Conservation (phyloP, 2,329 filamentous ascomycete genomes). For the Furcasterigmium sp. region DNA sequence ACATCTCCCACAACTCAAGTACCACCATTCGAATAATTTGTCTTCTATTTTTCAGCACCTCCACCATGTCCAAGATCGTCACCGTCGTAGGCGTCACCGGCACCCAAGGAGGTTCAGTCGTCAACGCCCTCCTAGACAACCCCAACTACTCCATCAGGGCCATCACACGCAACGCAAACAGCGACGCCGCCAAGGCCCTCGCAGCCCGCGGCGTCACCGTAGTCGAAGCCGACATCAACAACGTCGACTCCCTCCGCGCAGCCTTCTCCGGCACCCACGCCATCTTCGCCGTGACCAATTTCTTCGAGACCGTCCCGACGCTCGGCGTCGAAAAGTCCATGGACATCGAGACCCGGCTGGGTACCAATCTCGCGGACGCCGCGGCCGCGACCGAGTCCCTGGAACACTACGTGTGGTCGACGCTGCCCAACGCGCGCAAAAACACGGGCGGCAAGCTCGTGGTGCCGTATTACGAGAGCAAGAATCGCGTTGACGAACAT, state of each 20-base stretch:
- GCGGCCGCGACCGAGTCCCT: constrained; percentile 28
- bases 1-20: not conserved
- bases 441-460: constrained; percentile 23
- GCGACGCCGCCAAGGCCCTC: constrained; percentile 23
- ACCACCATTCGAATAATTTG: too few relatives aligned
- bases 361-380: constrained; percentile 34
- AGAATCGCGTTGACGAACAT: constrained; percentile 30
- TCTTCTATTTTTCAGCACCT: too few relatives aligned
- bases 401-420: constrained; percentile 39
- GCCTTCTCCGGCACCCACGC: constrained; percentile 29
- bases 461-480: constrained; percentile 36
- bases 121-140: constrained; percentile 13
- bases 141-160: constrained; percentile 10
- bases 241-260: constrained; percentile 19
- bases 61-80: constrained; percentile 18
- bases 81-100: not conserved
- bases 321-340: constrained; percentile 34
- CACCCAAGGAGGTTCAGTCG: constrained; percentile 11
- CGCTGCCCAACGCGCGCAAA: constrained; percentile 27
- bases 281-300: constrained; percentile 32
- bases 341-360: constrained; percentile 30
- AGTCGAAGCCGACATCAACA: constrained; percentile 25
- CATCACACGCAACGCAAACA: constrained; percentile 35
- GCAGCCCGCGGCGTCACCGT: constrained; percentile 27
- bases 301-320: constrained; percentile 17